phyloP scores from a whole-genome alignment of 2,329 filamentous ascomycete species.

The Exophiala phaeomuriformis region DNA sequence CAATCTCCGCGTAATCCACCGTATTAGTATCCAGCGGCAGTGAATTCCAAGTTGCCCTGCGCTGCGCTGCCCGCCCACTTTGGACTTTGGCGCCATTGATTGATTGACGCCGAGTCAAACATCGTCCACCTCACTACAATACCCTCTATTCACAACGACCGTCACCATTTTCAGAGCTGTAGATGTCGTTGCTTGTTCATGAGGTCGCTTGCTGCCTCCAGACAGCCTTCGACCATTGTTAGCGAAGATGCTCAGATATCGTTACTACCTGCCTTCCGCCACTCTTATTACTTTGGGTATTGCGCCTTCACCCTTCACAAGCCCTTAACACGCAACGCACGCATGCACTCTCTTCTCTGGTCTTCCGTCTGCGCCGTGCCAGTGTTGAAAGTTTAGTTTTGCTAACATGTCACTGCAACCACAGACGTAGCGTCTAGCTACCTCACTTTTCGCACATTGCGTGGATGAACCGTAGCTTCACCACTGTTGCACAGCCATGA shows the following conservation, averaged over 20 bases:
- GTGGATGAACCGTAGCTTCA: conserved; percentile 12
- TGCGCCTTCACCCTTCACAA: conserved; percentile 10
- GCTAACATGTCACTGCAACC: conserved; percentile 10
- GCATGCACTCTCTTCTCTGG: neutral
- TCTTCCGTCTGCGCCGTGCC: neutral
- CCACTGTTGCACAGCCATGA: conserved; percentile 1
- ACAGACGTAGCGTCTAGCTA: conserved; percentile 15
- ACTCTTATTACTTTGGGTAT: conserved; percentile 14
- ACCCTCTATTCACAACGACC: too few relatives aligned
- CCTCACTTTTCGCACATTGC: conserved; percentile 9
- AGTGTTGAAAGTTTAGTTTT: neutral
- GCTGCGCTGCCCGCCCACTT: too few relatives aligned
- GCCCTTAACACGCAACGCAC: neutral
- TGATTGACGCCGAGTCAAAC: neutral
- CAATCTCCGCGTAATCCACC: too few relatives aligned
- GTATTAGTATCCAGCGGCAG: too few relatives aligned
- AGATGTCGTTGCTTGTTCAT: conserved; percentile 10
- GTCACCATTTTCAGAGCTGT: conserved; percentile 1
- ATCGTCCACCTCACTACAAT: neutral
- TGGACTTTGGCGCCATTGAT: too few relatives aligned
- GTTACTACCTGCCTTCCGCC: conserved; percentile 11
- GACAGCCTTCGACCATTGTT: conserved; percentile 13
- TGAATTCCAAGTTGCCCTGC: too few relatives aligned
- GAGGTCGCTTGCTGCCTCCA: conserved; percentile 7
- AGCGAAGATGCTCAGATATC: conserved; percentile 23